A percentile compares a stretch with the other conserved stretches of the same genome.
Conservation (phyloP, 139 green algal species). For the Picochlorum sp. region DNA sequence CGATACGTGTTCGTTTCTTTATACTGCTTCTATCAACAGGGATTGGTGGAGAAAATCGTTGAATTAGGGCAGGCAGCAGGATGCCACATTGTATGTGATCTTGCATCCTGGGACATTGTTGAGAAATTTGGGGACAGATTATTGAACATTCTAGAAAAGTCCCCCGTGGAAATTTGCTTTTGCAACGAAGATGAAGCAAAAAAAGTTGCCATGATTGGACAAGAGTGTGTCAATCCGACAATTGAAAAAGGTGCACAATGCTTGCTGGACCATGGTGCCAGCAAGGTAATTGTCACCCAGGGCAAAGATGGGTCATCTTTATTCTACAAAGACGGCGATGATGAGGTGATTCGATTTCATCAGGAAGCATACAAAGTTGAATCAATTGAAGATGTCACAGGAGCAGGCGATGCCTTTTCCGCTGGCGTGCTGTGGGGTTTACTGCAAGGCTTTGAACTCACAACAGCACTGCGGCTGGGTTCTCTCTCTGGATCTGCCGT, state of each 20-base stretch:
- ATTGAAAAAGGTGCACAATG: conserved; percentile 22
- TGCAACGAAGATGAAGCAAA: conserved; percentile 57
- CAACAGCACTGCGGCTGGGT: conserved; percentile 16
- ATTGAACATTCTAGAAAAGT: conserved; percentile 23
- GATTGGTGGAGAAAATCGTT: conserved; percentile 30
- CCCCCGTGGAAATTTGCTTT: conserved; percentile 36
- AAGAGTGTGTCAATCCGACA: not conserved
- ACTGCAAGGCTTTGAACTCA: conserved; percentile 5
- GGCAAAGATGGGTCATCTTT: conserved; percentile 47
- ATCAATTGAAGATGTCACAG: conserved; percentile 44
- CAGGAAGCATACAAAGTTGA: not conserved
- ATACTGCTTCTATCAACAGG: conserved; percentile 43
- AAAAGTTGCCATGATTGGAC: conserved; percentile 15
- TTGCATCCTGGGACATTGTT: conserved; percentile 65
- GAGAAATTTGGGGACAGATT: conserved; percentile 29
- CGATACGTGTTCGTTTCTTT: conserved; percentile 8
- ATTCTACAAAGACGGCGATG: not conserved
- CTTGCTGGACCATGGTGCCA: conserved; percentile 28
- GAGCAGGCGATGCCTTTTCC: conserved; percentile 59
- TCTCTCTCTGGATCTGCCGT: conserved; percentile 52
- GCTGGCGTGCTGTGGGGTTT: conserved; percentile 55
- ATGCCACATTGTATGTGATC: conserved; percentile 42
- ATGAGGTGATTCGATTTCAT: not conserved
- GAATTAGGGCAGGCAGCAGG: conserved; percentile 27
- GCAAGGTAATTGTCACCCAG: conserved; percentile 46